Evolutionary conservation across 306 rosid genomes (phyloP).

Genomic region (Acacia acuminata): DNA sequence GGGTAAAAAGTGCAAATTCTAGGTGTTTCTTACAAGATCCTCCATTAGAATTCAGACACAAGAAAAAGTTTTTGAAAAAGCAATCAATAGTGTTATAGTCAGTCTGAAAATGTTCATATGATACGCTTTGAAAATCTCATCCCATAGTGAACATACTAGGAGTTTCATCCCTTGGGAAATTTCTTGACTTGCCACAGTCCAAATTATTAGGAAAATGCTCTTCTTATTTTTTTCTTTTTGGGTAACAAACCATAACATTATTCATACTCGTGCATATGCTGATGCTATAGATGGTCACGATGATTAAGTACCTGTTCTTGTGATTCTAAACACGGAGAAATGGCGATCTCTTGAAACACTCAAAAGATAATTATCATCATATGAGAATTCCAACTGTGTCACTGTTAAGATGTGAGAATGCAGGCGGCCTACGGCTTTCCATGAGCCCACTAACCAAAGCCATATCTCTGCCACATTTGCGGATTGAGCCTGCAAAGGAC

Average conservation of each 20-base stretch:
- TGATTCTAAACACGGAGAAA: conserved; percentile 68
- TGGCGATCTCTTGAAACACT: conserved; percentile 97
- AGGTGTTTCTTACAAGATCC: background rate
- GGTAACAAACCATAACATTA: background rate
- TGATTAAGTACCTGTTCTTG: conserved; percentile 58
- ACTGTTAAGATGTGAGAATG: conserved; percentile 91
- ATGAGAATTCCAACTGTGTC: conserved; percentile 88
- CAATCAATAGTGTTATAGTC: background rate
- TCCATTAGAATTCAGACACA: background rate
- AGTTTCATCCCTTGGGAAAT: background rate
- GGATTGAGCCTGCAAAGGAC: conserved; percentile 75
- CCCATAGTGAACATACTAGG: background rate
- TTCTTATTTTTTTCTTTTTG: background rate
- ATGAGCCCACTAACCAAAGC: conserved; percentile 95
- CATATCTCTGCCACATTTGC: conserved; percentile 82
- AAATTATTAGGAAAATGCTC: background rate
- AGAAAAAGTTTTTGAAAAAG: background rate
- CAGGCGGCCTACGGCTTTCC: conserved; percentile 86
- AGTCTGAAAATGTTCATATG: background rate
- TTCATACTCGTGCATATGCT: conserved; percentile 2
- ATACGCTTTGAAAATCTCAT: background rate
- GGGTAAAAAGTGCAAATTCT: background rate
- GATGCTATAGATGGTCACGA: background rate
- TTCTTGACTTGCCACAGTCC: background rate
- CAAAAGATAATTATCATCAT: conserved; percentile 72